Evolutionary conservation across 1,284 basidiomycete species (phyloP), one percentile per base, ranked within the genome.

Genomic region (Tylopilus sp.): DNA sequence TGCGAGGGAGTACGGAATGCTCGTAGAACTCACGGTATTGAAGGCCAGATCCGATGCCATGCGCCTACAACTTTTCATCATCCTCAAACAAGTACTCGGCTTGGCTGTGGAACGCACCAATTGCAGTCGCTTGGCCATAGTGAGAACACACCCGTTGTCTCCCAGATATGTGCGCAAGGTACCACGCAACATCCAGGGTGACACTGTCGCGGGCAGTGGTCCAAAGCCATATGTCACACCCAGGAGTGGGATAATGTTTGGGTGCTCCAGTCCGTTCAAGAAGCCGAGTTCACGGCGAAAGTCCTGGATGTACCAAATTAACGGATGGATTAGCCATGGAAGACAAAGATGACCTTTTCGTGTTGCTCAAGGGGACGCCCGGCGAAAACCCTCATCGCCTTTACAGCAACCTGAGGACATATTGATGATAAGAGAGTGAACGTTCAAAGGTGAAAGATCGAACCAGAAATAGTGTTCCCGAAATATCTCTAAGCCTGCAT

Each of bases 181-280:
- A 5, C 64, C 58, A 26, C 62, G 47, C 24, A 36, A 9, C 51
- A 66, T 61, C 64, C 32, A 58, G 24, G 49, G 62, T 16, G 49
- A 64, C 19, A 58, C 55, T 44, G 41, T 44, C 16, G 41, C 41
- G 19, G 19, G 41, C 16, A 44, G 41, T 19, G 41, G 44, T 47
- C 41, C 67, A 29, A 69, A 68, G 2, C 4, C 10, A 2, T 12
- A n/a, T 2, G 66, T 44, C 22, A 69, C 62, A 13, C 66, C 61
- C 5, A 68, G 56, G 13, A 68, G n/a, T 5, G 55, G 24, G 33
- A 67, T 15, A 2, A 67, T 41, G 16, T 70, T 70, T 16, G 38
- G 19, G 16, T 69, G 64, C 13, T 61, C 63, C 8, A 62, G 47
- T 58, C 64, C 58, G 39, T 51, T 58, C 36, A 58, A 53, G 26